Base-by-base conservation (phyloP, 805 yeast species). In the Zygoascus biomembranicola region DNA sequence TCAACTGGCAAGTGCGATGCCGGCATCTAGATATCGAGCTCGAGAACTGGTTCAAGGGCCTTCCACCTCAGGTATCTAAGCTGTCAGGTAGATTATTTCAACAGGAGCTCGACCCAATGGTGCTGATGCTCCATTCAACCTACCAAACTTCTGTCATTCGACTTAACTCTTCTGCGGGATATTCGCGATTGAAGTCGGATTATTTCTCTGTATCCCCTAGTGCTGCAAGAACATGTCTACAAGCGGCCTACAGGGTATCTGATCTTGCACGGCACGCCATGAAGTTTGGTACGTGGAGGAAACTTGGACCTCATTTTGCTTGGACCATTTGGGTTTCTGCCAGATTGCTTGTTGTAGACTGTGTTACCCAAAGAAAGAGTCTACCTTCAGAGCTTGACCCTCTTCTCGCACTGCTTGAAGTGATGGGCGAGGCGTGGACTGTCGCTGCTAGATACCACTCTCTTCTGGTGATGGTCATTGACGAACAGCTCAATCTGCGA, bases 261-360 rank as follows among this genome's bases (percentile, higher is more conserved):
- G 35, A 26, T 13, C 52, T 62, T 10, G 60, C 64, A 10, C 46
- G 52, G 19, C 52, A 56, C 23, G 57, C 58, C 10, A 37, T 43
- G 14, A 9, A 32, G n/a, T 35, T 52, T 39, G 53, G 55, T 10
- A 47, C 46, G 9, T 54, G 56, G 55, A 50, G 54, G 49, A 32
- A 52, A n/a, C 56, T 61, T n/a, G 66, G 66, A 3, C 65, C 66
- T 11, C 64, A 62, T 32, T 62, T 59, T 43, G 66, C 66, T 1
- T 62, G 60, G 57, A 53, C 57, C 8, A 37, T 62, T 16, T 62
- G 65, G 65, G 66, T 62, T 2, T 59, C 65, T 2, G 62, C 64
- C 5, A 49, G 66, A 45, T 52, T 62, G 11, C 46, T 61, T 2
- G 54, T 62, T 31, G 66, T 62, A 20, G 63, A 62, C 54, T 55